Evolutionary conservation across 352 stramenopile genomes (phyloP).

Genomic region (Pythium folliculosum): DNA sequence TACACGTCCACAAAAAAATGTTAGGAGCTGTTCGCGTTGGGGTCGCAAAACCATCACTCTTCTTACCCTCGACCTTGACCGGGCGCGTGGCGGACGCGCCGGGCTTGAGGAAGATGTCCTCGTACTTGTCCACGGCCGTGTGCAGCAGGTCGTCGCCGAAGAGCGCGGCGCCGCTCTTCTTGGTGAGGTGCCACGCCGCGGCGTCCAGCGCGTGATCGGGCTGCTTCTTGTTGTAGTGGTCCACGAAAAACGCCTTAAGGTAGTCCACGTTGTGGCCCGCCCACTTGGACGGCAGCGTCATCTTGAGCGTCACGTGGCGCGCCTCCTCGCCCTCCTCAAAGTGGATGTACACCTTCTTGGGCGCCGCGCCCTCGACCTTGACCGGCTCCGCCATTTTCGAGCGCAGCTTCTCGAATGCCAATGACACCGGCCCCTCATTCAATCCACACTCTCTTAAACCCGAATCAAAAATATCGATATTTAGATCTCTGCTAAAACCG

Average conservation of each 20-base stretch:
- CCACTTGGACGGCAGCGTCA: slow-evolving; percentile 88
- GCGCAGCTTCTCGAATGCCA: not conserved
- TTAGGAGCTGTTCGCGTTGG: not conserved
- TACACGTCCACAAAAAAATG: not conserved
- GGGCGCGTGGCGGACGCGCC: slow-evolving; percentile 29
- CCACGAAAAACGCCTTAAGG: slow-evolving; percentile 89
- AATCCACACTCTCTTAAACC: not conserved
- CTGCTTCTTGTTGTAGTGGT: slow-evolving; percentile 91
- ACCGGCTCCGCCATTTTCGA: slow-evolving; percentile 38
- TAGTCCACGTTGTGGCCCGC: slow-evolving; percentile 79
- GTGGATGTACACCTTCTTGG: slow-evolving; percentile 91
- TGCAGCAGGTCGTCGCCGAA: slow-evolving; percentile 80
- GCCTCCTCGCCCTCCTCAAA: slow-evolving; percentile 72
- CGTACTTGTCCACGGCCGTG: slow-evolving; percentile 81
- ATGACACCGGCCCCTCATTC: no score
- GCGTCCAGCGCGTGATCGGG: slow-evolving; percentile 62
- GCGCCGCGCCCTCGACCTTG: slow-evolving; percentile 75
- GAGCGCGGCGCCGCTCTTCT: slow-evolving; percentile 50
- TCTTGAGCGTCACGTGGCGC: slow-evolving; percentile 81
- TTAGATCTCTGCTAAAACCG: not conserved
- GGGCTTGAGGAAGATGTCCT: slow-evolving; percentile 84
- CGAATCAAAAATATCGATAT: no score
- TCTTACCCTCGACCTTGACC: slow-evolving; percentile 16
- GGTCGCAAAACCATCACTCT: not conserved
- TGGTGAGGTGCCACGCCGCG: slow-evolving; percentile 66